Evolutionary conservation across 305 asterid species (phyloP).

Genomic region (Fraxinus albicans): DNA sequence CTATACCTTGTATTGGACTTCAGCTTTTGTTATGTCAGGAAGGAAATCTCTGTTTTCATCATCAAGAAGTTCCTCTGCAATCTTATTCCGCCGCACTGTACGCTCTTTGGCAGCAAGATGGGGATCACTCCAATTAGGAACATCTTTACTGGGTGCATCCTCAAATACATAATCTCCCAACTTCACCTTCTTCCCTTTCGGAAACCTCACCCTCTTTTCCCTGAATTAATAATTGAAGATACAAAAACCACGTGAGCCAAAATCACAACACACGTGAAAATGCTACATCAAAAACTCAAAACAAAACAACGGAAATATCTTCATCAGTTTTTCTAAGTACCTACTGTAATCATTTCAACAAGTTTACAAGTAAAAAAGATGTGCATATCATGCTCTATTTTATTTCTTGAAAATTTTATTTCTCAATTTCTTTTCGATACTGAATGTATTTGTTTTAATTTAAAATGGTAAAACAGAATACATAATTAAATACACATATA

Average conservation of each 20-base stretch:
- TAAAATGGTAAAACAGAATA: background rate
- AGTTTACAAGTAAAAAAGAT: background rate
- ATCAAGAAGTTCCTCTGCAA: constrained; percentile 47
- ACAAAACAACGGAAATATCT: background rate
- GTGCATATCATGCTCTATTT: background rate
- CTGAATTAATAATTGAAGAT: constrained; percentile 31
- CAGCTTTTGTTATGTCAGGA: constrained; percentile 66
- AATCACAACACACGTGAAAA: constrained; percentile 11
- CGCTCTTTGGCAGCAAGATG: constrained; percentile 70
- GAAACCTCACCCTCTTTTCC: constrained; percentile 81
- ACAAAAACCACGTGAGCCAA: background rate
- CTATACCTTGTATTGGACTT: constrained; percentile 62
- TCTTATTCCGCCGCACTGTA: constrained; percentile 47
- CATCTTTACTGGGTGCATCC: constrained; percentile 34
- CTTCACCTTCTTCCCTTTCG: constrained; percentile 90
- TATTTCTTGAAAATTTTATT: background rate
- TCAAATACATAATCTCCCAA: constrained; percentile 43
- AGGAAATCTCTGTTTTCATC: constrained; percentile 49
- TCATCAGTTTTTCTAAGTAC: background rate
- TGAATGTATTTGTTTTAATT: background rate
- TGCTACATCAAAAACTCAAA: background rate
- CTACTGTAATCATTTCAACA: background rate
- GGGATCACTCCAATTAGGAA: constrained; percentile 45
- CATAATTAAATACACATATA: background rate
- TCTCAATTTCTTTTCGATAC: background rate